Evolutionary conservation across 306 rosid species (phyloP).

Genomic region (Trichosanthes truncata): DNA sequence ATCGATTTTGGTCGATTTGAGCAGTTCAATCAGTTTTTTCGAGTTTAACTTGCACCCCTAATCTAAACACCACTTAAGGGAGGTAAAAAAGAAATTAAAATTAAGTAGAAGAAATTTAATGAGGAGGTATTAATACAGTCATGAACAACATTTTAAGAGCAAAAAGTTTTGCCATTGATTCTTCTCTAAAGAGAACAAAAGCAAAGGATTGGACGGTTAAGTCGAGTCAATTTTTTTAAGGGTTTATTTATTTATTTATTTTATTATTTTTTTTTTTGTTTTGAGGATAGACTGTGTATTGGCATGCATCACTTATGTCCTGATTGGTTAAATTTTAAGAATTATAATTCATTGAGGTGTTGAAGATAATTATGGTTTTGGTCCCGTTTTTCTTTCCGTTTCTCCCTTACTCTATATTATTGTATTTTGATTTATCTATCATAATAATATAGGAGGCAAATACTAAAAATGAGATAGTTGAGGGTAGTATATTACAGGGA

Average conservation of each 20-base stretch:
- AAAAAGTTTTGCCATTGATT: background rate
- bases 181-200: too few species aligned
- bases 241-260: too few species aligned
- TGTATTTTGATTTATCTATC: background rate
- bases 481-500: background rate
- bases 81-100: too few species aligned
- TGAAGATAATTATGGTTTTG: too few species aligned
- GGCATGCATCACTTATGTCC: background rate
- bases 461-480: background rate
- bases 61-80: too few species aligned
- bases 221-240: conserved; percentile 1
- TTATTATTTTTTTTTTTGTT: background rate
- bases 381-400: background rate
- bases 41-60: too few species aligned
- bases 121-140: too few species aligned
- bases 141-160: background rate
- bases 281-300: background rate
- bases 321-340: too few species aligned
- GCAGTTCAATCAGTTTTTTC: too few species aligned
- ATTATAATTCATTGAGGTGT: too few species aligned
- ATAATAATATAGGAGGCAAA: background rate
- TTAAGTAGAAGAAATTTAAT: too few species aligned
- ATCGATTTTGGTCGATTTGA: too few species aligned
- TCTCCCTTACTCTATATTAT: background rate
- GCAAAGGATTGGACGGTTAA: conserved; percentile 1